Evolutionary conservation across 2,329 filamentous ascomycete species (phyloP).

Genomic region (Helotiales sp.): DNA sequence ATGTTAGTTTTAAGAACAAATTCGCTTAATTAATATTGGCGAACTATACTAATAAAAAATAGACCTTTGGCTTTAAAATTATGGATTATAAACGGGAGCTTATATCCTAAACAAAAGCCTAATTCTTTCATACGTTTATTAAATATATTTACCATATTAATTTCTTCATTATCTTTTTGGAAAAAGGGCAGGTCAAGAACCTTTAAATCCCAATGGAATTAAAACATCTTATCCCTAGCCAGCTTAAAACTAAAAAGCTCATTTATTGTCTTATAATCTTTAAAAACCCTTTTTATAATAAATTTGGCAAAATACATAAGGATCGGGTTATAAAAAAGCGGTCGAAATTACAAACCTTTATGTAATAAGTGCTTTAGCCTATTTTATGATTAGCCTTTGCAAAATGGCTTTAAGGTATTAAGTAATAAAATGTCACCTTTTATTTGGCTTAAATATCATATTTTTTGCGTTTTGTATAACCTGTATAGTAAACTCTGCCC

Average conservation of each 20-base stretch:
- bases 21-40: too few relatives aligned
- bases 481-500: constrained; percentile 20
- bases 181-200: constrained; percentile 23
- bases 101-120: constrained; percentile 17
- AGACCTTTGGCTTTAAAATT: constrained; percentile 22
- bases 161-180: constrained; percentile 12
- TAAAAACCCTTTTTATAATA: constrained; percentile 16
- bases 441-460: constrained; percentile 19
- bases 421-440: constrained; percentile 19
- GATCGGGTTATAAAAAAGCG: constrained; percentile 21
- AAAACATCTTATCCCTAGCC: constrained; percentile 16
- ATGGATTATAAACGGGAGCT: constrained; percentile 12
- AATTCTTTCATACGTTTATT: constrained; percentile 23
- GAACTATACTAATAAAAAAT: too few relatives aligned
- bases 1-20: too few relatives aligned
- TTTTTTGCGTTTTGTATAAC: constrained; percentile 21
- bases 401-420: constrained; percentile 14
- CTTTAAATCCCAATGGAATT: constrained; percentile 20
- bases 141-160: constrained; percentile 13
- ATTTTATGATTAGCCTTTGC: constrained; percentile 18
- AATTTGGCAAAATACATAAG: constrained; percentile 19
- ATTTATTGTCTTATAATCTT: constrained; percentile 18
- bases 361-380: constrained; percentile 21
- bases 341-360: constrained; percentile 16
- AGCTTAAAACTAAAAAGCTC: constrained; percentile 17